A percentile compares a stretch with the other conserved stretches of the same genome.
These are phyloP conservation scores for Helianthus tuberosus DNA, from an alignment of 129 eudicot genomes.

Conservation along the genomic window DNA sequence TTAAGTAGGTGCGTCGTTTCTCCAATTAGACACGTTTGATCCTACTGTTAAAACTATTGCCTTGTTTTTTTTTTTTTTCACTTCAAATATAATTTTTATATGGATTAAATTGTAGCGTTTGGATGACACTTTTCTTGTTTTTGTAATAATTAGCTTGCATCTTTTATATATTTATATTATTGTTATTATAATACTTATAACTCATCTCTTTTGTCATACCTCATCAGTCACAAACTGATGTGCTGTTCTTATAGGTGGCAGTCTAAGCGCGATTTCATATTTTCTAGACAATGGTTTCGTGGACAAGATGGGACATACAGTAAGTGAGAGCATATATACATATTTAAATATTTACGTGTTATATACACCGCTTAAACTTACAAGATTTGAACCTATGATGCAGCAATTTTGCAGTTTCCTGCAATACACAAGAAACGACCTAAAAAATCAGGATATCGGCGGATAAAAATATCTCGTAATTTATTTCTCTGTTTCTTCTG, in stretches of 20 bases:
- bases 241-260: slow-evolving; percentile 71
- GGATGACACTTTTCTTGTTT: slow-evolving; percentile 5
- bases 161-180: background rate
- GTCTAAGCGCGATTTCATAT: slow-evolving; percentile 84
- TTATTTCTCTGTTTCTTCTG: slow-evolving; percentile 10
- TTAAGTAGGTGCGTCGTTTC: slow-evolving; percentile 54
- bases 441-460: slow-evolving; percentile 68
- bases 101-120: slow-evolving; percentile 7
- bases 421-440: slow-evolving; percentile 82
- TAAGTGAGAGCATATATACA: slow-evolving; percentile 35
- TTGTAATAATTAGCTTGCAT: background rate
- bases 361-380: background rate
- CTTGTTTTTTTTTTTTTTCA: background rate
- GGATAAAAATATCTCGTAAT: slow-evolving; percentile 80
- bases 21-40: background rate
- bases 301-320: slow-evolving; percentile 99
- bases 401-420: slow-evolving; percentile 97
- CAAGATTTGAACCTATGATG: slow-evolving; percentile 37
- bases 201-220: slow-evolving; percentile 32
- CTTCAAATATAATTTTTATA: background rate
- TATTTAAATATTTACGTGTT: background rate
- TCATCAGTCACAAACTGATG: slow-evolving; percentile 43
- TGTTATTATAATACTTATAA: slow-evolving; percentile 14
- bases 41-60: background rate
- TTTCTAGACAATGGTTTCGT: slow-evolving; percentile 98